Evolutionary conservation across 345 rosid genomes (phyloP), one percentile per base, ranked within the genome.

Genomic region (Brassica incana): DNA sequence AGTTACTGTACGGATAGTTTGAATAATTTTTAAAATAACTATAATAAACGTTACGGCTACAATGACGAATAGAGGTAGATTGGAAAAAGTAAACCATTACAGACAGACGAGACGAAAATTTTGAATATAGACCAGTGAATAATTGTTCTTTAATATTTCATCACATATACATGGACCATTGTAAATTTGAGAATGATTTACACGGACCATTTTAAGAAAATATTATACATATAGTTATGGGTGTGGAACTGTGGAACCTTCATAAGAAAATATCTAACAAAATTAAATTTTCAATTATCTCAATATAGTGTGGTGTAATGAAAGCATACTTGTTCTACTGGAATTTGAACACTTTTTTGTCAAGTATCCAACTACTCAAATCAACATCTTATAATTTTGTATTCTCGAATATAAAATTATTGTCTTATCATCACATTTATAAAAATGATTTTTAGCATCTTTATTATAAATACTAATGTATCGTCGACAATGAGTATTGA

Each of bases 271-370:
- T 74, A 80, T 74, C 75, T 74, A 64, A 54, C 62, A 64, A 70
- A 36, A 32, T 52, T 32, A 70, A 4, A 33, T 32, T 14, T 25
- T 65, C 11, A 63, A 59, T 81, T 32, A 71, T 71, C 27, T 58
- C 43, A 71, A 76, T 65, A 59, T 71, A 43, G 60, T 81, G 90
- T 84, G 85, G 86, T 69, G 65, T 83, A 69, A 65, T 48, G 77
- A 78, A 15, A 82, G 94, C 84, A 91, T 85, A 87, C 98, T 89
- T 90, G 97, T 85, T 82, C 83, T 30, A 83, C 86, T 90, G 50
- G 79, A 87, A 84, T 85, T 87, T 87, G 83, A 82, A 85, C 70
- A 43, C 81, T 73, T 90, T 84, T 90, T 77, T 89, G 91, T 86
- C 87, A 75, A 72, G 84, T 59, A 67, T 73, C 73, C 64, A 77